Base-by-base conservation (phyloP, 495 filamentous ascomycete genomes). In the Cercophora newfieldiana region DNA sequence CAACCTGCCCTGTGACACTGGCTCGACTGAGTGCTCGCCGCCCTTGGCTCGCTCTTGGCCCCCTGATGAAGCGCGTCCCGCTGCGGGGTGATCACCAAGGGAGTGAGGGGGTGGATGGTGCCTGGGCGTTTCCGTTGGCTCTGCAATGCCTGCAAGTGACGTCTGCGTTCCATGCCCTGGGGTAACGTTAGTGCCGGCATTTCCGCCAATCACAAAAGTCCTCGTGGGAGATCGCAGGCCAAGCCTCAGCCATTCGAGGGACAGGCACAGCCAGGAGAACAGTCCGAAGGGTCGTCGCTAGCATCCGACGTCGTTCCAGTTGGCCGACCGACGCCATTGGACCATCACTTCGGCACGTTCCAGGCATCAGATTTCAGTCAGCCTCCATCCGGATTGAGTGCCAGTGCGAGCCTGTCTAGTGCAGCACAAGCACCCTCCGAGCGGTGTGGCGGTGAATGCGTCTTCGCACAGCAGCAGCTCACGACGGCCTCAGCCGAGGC, bases 81-180 rank as follows among this genome's bases (percentile, higher is more conserved):
- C 61, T 69, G 69, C 69, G 69, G 69, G 69, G 69, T 69, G 64
- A 69, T 64, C 59, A 30, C 50, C 54, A 28, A 18, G 12, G 7
- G 19, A 58, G 65, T 60, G 66, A 68, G 70, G 68, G 70, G n/a
- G n/a, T n/a, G n/a, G n/a, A n/a, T n/a, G n/a, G 70, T 63, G 26
- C 57, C 66, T 56, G 59, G 5, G n/a, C 22, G 65, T 60, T 63
- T 62, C 70, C 33, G 67, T 68, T 71, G 69, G 61, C 58, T 66
- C 69, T 31, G 68, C 56, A 56, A 44, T 66, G 56, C 68, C 65
- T 67, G 62, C 50, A 59, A 68, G 71, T 73, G 70, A 72, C 70
- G 70, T 72, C 70, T 62, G 44, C 61, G 59, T 64, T 66, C 48
- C 53, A 48, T 49, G 37, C 64, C 59, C 60, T 65, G 31, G 62